Conservation (phyloP, 495 filamentous ascomycete genomes). For the Penicillium nucicola region DNA sequence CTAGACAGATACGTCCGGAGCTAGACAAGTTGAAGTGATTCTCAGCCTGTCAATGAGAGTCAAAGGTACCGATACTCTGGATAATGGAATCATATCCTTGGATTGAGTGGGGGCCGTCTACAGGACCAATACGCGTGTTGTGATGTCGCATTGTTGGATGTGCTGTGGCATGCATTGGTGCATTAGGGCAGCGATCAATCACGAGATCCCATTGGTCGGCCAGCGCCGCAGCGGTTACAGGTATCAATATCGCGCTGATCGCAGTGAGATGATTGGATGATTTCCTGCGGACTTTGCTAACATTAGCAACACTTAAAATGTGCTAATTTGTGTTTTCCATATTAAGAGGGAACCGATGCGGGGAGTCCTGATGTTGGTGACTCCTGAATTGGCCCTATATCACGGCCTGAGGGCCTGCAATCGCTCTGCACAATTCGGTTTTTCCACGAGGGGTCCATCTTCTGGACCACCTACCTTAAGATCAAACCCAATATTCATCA, state of each 20-base stretch:
- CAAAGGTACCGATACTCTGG: slow-evolving; percentile 4
- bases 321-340: slow-evolving; percentile 16
- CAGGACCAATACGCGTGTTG: neutral
- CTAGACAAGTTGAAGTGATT: neutral
- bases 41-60: slow-evolving; percentile 10
- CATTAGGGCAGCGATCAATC: neutral
- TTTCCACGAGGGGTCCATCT: neutral
- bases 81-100: slow-evolving; percentile 4
- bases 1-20: neutral
- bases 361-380: slow-evolving; percentile 10
- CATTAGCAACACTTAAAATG: slow-evolving; percentile 23
- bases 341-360: slow-evolving; percentile 13
- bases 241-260: slow-evolving; percentile 18
- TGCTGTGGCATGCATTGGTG: slow-evolving; percentile 25
- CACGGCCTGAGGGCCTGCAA: slow-evolving; percentile 2
- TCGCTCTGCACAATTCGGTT: neutral
- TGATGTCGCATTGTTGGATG: slow-evolving; percentile 10
- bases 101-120: slow-evolving; percentile 1
- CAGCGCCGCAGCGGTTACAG: slow-evolving; percentile 36
- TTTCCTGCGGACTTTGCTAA: slow-evolving; percentile 11
- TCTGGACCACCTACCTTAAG: neutral
- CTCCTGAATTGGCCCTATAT: slow-evolving; percentile 12
- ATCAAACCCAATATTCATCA: slow-evolving; percentile 13
- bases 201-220: slow-evolving; percentile 14
- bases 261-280: slow-evolving; percentile 9